Conservation (phyloP, 257 asterid genomes). For the Solanum lycopersicoides region DNA sequence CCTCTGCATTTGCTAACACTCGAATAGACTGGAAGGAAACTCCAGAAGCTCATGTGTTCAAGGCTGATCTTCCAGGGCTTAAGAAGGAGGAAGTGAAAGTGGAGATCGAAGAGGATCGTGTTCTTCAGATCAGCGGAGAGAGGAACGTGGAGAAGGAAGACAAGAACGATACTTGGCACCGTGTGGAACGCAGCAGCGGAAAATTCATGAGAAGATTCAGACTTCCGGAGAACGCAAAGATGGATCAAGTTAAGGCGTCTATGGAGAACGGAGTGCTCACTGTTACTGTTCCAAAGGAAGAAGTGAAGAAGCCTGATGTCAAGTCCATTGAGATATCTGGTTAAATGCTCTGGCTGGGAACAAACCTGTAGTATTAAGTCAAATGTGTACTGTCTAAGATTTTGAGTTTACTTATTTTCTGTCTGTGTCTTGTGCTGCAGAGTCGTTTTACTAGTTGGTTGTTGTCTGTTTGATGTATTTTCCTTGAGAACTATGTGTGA, state of each 20-base stretch:
- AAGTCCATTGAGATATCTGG: constrained; percentile 1
- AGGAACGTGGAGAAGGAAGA: constrained; percentile 8
- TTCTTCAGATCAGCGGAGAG: constrained; percentile 4
- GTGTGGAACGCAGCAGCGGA: constrained; percentile 1
- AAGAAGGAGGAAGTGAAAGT: background rate
- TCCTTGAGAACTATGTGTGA: background rate
- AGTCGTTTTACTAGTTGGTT: background rate
- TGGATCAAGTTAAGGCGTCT: background rate
- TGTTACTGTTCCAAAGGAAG: constrained; percentile 6
- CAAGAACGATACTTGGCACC: constrained; percentile 7
- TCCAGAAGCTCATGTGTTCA: background rate
- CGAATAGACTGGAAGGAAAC: background rate
- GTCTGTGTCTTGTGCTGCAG: background rate
- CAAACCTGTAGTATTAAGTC: background rate
- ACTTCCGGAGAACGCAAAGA: constrained; percentile 8
- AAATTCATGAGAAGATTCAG: constrained; percentile 7
- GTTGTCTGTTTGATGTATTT: background rate
- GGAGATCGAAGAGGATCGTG: background rate
- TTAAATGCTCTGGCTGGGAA: background rate
- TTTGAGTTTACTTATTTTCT: background rate
- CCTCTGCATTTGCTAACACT: background rate
- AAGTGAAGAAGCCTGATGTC: constrained; percentile 5
- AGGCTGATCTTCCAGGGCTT: background rate
- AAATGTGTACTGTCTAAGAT: background rate
- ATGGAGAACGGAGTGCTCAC: constrained; percentile 8